phyloP scores from a whole-genome alignment of 352 stramenopile species.

The Pythium rhizo-oryzae region DNA sequence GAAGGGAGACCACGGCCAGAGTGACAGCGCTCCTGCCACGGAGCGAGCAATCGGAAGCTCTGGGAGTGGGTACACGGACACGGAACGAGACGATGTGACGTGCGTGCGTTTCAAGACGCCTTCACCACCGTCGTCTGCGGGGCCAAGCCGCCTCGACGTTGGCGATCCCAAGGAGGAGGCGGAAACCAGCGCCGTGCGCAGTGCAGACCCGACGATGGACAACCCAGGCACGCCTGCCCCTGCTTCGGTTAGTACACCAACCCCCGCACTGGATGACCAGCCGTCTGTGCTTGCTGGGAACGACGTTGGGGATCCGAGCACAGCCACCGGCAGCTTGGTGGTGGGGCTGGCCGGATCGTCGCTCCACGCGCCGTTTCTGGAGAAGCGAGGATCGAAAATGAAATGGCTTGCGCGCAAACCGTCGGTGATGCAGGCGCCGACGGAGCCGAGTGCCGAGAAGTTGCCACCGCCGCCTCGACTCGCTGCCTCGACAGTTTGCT shows the following conservation, averaged over 20 bases:
- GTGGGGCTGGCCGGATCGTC: neutral
- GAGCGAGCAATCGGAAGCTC: neutral
- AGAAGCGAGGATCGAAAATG: constrained; percentile 21
- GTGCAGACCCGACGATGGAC: neutral
- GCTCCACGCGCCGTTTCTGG: constrained; percentile 22
- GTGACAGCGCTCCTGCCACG: neutral
- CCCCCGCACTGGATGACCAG: neutral
- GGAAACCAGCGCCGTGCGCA: neutral
- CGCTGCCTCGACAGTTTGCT: constrained; percentile 25
- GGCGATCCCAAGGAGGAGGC: neutral
- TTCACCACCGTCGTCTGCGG: constrained; percentile 26
- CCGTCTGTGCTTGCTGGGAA: neutral
- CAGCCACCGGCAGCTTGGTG: neutral
- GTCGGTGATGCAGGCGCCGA: neutral
- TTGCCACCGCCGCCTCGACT: neutral
- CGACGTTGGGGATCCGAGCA: too few relatives aligned
- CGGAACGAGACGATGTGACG: neutral
- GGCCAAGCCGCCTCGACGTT: constrained; percentile 17
- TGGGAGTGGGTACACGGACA: neutral
- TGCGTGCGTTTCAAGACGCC: constrained; percentile 25
- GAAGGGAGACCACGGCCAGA: neutral
- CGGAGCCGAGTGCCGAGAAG: neutral
- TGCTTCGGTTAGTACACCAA: too few relatives aligned
- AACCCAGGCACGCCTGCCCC: too few relatives aligned
- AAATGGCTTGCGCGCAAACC: constrained; percentile 17